Base-by-base conservation (phyloP, 805 yeast genomes). In the Wilhelminamyces savonicus region DNA sequence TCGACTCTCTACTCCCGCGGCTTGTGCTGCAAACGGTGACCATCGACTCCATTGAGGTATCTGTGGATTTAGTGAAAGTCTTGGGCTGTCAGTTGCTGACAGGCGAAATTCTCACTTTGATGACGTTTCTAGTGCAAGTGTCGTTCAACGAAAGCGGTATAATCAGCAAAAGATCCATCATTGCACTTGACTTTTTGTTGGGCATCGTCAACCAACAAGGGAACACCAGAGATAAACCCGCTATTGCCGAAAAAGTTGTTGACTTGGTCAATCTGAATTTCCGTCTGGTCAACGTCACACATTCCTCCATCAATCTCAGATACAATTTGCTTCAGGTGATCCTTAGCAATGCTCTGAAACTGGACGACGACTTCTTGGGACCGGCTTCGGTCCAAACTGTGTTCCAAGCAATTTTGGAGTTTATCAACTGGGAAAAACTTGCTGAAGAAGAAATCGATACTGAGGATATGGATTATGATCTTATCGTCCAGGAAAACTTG, bases 1-100 rank as follows among this genome's bases (percentile, higher is more conserved):
- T 69, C 9, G 60, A 53, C 11, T 36, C 44, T 5, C 36, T 74
- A 6, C 41, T 72, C 11, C 71, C 73, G 3, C 51, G 50, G 13
- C 43, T 71, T 13, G 41, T 60, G 9, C 42, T 46, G 11, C 32
- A 48, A 26, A 44, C 50, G 37, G 53, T 70, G 18, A 54, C 61
- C 9, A 64, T 78, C 21, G 87, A 82, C 42, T 57, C 68, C 23
- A 66, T 79, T 38, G 90, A 82, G 46, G 65, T 78, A 5, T 48
- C 79, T 25, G 62, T 70, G 14, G 85, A 78, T 41, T 40, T 80
- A 23, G 54, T 77, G 27, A 67, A 65, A 34, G 60, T 66, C 32
- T 54, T 76, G 35, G 77, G 79, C 3, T 41, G 54, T 12, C 54
- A 55, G 4, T 53, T 76, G 20, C 38, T 58, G 0, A 35, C 43